These are phyloP conservation scores for Fermentozyma sake DNA, from an alignment of 1,139 yeast genomes.

Conservation along the genomic window DNA sequence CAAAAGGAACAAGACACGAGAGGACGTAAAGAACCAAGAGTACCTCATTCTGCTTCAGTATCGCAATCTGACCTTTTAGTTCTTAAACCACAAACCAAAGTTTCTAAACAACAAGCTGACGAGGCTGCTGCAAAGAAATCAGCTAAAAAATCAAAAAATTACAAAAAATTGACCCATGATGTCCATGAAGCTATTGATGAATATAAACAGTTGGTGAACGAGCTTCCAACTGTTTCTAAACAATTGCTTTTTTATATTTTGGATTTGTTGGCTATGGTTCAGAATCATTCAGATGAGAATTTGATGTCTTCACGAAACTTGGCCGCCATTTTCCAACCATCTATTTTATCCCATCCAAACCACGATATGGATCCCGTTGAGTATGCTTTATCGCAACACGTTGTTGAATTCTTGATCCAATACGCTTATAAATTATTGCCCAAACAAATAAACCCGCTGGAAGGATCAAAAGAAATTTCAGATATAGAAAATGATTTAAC, in stretches of 20 bases:
- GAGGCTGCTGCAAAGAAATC: slow-evolving; percentile 14
- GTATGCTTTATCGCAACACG: slow-evolving; percentile 81
- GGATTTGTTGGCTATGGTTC: slow-evolving; percentile 83
- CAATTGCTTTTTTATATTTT: slow-evolving; percentile 85
- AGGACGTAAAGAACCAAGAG: slow-evolving; percentile 2
- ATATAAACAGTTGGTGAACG: slow-evolving; percentile 63
- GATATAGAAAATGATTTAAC: neutral
- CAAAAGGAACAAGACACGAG: slow-evolving; percentile 1
- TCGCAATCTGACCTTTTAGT: slow-evolving; percentile 3
- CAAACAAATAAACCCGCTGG: slow-evolving; percentile 15
- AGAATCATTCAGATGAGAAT: slow-evolving; percentile 70
- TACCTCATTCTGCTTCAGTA: slow-evolving; percentile 3
- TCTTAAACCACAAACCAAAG: slow-evolving; percentile 1
- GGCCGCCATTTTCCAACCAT: slow-evolving; percentile 96
- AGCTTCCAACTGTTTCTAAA: slow-evolving; percentile 65
- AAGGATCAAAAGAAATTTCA: neutral
- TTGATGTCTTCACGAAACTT: slow-evolving; percentile 90
- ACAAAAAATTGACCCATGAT: slow-evolving; percentile 49
- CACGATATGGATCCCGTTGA: slow-evolving; percentile 93
- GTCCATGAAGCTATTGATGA: slow-evolving; percentile 67
- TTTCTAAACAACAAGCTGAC: slow-evolving; percentile 6
- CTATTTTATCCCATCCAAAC: slow-evolving; percentile 83
- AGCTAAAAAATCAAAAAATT: slow-evolving; percentile 20
- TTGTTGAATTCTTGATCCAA: slow-evolving; percentile 83
- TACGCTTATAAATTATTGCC: slow-evolving; percentile 78